Percentiles rank a stretch among this genome's conserved stretches.
These are phyloP conservation scores for Aureobasidium sp. DNA, from an alignment of 2,329 filamentous ascomycete species.

Conservation along the genomic window DNA sequence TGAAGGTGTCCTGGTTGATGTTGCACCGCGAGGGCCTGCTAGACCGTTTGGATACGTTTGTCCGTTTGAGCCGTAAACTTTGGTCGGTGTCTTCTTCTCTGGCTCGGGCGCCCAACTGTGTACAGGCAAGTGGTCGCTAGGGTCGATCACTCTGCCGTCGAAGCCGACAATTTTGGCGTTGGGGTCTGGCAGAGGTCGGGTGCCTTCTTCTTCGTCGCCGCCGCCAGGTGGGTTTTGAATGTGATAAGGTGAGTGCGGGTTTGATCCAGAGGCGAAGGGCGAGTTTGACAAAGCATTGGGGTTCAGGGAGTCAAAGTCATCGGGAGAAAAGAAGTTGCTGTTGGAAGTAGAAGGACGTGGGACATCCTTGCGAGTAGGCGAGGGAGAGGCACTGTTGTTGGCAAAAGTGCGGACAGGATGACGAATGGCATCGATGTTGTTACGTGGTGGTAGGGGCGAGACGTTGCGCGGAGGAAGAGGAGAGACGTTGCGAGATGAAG, in stretches of 20 bases:
- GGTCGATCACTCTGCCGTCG: constrained; percentile 69
- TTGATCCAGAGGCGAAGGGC: constrained; percentile 12
- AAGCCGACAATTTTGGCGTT: constrained; percentile 64
- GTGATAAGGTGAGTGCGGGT: constrained; percentile 20
- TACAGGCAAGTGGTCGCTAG: constrained; percentile 70
- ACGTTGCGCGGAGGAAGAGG: constrained; percentile 16
- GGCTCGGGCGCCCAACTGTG: constrained; percentile 71
- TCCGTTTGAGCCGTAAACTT: constrained; percentile 28
- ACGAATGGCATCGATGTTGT: constrained; percentile 27
- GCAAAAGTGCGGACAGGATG: constrained; percentile 14
- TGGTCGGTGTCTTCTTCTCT: constrained; percentile 45
- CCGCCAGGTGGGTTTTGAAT: constrained; percentile 10
- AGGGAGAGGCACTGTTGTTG: constrained; percentile 19
- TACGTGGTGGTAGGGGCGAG: constrained; percentile 21
- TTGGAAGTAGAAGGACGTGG: constrained; percentile 49
- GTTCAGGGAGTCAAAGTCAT: constrained; percentile 67
- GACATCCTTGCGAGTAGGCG: constrained; percentile 54
- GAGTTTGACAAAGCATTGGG: constrained; percentile 32
- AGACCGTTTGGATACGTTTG: constrained; percentile 24
- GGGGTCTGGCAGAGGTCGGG: constrained; percentile 17
- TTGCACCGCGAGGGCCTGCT: neutral
- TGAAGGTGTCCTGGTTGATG: constrained; percentile 9
- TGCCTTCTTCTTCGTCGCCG: constrained; percentile 16
- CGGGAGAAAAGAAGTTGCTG: constrained; percentile 62
- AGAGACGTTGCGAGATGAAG: constrained; percentile 18